Evolutionary conservation across 352 stramenopile species (phyloP).

Genomic region (Globisporangium uncinulatum): DNA sequence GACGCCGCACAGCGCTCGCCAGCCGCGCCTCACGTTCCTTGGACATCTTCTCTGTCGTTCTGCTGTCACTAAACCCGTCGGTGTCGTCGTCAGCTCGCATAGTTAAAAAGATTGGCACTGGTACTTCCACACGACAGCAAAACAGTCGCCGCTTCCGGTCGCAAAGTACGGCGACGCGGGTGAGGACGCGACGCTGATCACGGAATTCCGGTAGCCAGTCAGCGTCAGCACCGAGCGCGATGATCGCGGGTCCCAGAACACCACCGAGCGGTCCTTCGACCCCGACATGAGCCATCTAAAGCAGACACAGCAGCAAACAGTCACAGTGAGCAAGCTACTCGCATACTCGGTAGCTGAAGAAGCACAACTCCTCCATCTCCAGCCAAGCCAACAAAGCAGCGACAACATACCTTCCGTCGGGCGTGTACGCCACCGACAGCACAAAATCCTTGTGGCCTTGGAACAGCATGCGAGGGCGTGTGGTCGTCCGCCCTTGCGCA

Average conservation of each 20-base stretch:
- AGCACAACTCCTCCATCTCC: slow-evolving; percentile 1
- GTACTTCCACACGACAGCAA: slow-evolving; percentile 87
- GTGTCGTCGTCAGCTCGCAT: slow-evolving; percentile 24
- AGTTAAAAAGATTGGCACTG: slow-evolving; percentile 84
- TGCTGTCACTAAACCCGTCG: too few relatives aligned
- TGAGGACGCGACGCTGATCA: slow-evolving; percentile 86
- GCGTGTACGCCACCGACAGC: slow-evolving; percentile 80
- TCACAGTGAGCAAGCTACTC: not conserved
- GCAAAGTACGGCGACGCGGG: slow-evolving; percentile 80
- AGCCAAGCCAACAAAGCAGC: too few relatives aligned
- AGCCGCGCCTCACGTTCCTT: not conserved
- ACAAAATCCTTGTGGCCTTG: slow-evolving; percentile 87
- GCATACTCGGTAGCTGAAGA: not conserved
- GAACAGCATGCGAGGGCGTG: slow-evolving; percentile 81
- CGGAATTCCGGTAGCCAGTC: slow-evolving; percentile 82
- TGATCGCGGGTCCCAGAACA: slow-evolving; percentile 84
- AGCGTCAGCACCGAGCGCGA: slow-evolving; percentile 78
- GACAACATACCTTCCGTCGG: slow-evolving; percentile 65
- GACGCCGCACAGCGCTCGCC: not conserved
- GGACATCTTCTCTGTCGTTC: not conserved
- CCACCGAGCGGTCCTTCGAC: slow-evolving; percentile 82
- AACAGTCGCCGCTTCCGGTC: slow-evolving; percentile 79
- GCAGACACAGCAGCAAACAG: slow-evolving; percentile 15
- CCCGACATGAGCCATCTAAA: slow-evolving; percentile 82
- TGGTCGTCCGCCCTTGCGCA: slow-evolving; percentile 71